Evolutionary conservation across 805 yeast species (phyloP).

Genomic region (Wickerhamomyces bisporus): DNA sequence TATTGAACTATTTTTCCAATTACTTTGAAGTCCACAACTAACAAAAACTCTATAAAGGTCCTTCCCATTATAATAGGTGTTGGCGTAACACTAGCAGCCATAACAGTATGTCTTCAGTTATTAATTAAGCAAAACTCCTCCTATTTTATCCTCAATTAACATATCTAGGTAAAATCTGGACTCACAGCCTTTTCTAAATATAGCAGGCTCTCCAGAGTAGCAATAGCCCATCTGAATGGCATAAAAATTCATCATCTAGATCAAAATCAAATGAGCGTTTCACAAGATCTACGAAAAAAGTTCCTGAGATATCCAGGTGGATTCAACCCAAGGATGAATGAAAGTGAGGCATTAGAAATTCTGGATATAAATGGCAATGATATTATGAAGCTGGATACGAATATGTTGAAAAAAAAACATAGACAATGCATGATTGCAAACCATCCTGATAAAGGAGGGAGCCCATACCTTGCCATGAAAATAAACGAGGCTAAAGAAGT

Average conservation of each 20-base stretch:
- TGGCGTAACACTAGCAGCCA: constrained; percentile 48
- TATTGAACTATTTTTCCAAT: no score
- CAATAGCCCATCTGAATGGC: constrained; percentile 37
- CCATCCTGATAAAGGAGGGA: constrained; percentile 90
- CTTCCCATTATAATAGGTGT: constrained; percentile 49
- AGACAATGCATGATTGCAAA: constrained; percentile 72
- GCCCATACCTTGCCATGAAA: constrained; percentile 75
- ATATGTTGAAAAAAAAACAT: constrained; percentile 62
- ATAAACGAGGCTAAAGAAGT: constrained; percentile 83
- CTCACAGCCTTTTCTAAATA: constrained; percentile 29
- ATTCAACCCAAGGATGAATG: constrained; percentile 59
- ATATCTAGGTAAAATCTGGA: constrained; percentile 29
- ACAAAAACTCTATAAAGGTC: constrained; percentile 23
- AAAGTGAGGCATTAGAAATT: constrained; percentile 64
- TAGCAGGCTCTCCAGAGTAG: constrained; percentile 27
- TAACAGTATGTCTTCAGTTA: no score
- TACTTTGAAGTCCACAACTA: no score
- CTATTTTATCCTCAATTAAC: neutral
- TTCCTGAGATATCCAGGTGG: constrained; percentile 51
- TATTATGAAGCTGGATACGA: constrained; percentile 41
- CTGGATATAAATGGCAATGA: constrained; percentile 54
- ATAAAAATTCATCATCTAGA: constrained; percentile 20
- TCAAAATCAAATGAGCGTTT: constrained; percentile 12
- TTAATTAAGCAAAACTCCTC: constrained; percentile 13
- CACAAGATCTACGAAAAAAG: constrained; percentile 18